Evolutionary conservation across 306 rosid species (phyloP).

Genomic region (Senna tora): DNA sequence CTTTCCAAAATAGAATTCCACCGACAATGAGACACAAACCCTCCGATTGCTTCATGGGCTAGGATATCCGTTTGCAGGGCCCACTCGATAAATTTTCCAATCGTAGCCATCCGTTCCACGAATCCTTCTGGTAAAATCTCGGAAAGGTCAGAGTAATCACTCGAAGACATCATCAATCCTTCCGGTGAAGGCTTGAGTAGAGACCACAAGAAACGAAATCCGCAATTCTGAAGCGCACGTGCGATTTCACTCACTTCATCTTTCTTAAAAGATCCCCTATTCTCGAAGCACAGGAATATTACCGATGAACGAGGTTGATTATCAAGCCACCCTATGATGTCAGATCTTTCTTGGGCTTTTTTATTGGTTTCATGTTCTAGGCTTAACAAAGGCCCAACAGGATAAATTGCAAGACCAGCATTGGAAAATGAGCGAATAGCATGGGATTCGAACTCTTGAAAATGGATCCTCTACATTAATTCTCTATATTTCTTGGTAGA

Average conservation of each 20-base stretch:
- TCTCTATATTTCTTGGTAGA: too few species aligned
- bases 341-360: too few species aligned
- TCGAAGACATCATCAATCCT: neutral
- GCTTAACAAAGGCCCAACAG: too few species aligned
- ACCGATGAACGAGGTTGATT: conserved; percentile 48
- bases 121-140: conserved; percentile 42
- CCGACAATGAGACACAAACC: conserved; percentile 50
- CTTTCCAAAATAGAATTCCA: conserved; percentile 48
- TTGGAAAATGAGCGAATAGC: too few species aligned
- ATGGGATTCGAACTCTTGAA: too few species aligned
- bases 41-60: conserved; percentile 39
- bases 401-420: too few species aligned
- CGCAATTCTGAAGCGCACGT: neutral
- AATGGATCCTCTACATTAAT: too few species aligned
- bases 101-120: conserved; percentile 38
- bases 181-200: conserved; percentile 32
- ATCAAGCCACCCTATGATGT: neutral
- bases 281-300: conserved; percentile 37
- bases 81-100: conserved; percentile 45
- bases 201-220: conserved; percentile 42
- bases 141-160: neutral
- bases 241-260: neutral
- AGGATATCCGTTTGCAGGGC: conserved; percentile 40
- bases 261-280: neutral
- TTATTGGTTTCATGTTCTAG: too few species aligned